Conservation (phyloP, 306 rosid species). For the Dicorynia guianensis region DNA sequence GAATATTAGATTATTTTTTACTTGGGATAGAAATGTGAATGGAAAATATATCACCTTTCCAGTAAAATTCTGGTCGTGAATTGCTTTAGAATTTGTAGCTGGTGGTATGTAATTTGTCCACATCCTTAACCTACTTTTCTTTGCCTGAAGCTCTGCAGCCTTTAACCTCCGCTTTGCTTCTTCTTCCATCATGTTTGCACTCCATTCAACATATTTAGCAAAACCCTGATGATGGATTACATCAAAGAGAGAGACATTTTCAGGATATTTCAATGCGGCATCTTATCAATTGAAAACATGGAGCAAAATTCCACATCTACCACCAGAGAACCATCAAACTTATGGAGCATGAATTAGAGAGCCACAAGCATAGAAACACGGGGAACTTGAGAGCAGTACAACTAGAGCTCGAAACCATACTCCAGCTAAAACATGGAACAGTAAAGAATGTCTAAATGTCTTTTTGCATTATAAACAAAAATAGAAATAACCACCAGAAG, state of each 20-base stretch:
- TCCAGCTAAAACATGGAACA: slow-evolving; percentile 9
- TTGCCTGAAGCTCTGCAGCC: slow-evolving; percentile 87
- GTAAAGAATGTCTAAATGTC: neutral
- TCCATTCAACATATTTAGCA: slow-evolving; percentile 97
- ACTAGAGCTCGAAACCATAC: neutral
- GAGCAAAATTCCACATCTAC: slow-evolving; percentile 1
- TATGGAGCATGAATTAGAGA: neutral
- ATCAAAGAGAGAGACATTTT: slow-evolving; percentile 25
- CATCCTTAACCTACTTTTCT: slow-evolving; percentile 74
- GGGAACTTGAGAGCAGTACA: too few relatives aligned
- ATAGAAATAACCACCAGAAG: neutral
- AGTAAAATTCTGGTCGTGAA: slow-evolving; percentile 90
- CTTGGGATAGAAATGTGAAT: slow-evolving; percentile 10
- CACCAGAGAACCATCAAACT: neutral
- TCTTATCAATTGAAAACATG: slow-evolving; percentile 1
- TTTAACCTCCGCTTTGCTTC: slow-evolving; percentile 87
- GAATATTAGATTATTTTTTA: neutral
- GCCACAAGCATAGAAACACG: slow-evolving; percentile 5
- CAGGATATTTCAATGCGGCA: neutral
- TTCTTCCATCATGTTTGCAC: slow-evolving; percentile 98
- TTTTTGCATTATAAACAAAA: slow-evolving; percentile 18
- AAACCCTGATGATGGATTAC: slow-evolving; percentile 62
- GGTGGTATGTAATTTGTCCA: slow-evolving; percentile 98
- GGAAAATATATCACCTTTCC: slow-evolving; percentile 77
- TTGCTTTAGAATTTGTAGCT: slow-evolving; percentile 90